Conservation (phyloP, 345 rosid species). For the Dimocarpus longan region DNA sequence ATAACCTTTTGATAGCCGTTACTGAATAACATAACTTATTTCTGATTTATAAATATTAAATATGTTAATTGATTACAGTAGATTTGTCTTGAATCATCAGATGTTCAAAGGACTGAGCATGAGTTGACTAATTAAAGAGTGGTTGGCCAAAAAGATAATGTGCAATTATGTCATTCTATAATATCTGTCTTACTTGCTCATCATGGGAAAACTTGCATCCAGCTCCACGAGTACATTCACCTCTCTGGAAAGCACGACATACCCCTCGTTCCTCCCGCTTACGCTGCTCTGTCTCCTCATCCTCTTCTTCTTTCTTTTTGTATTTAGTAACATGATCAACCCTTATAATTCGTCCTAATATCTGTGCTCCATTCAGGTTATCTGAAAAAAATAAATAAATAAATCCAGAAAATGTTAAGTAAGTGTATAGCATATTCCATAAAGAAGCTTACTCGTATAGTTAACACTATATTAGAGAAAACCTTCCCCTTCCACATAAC, state of each 20-base stretch:
- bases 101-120: neutral
- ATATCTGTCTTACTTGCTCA: conserved; percentile 59
- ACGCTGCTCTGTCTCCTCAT: conserved; percentile 62
- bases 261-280: conserved; percentile 93
- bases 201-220: conserved; percentile 89
- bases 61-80: neutral
- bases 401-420: neutral
- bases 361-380: conserved; percentile 80
- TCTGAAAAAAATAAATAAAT: conserved; percentile 39
- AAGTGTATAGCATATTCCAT: neutral
- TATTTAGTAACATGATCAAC: conserved; percentile 78
- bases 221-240: conserved; percentile 86
- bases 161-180: neutral
- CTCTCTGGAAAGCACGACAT: conserved; percentile 91
- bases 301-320: conserved; percentile 84
- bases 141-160: neutral
- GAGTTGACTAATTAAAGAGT: neutral
- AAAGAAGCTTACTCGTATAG: neutral
- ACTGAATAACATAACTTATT: no score
- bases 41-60: neutral
- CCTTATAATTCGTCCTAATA: conserved; percentile 68
- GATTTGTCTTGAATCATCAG: conserved; percentile 1
- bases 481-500: no score
- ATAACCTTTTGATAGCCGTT: neutral
- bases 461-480: neutral